Evolutionary conservation across 768 basidiomycete species (phyloP).

Genomic region (Tephrocybe sp.): DNA sequence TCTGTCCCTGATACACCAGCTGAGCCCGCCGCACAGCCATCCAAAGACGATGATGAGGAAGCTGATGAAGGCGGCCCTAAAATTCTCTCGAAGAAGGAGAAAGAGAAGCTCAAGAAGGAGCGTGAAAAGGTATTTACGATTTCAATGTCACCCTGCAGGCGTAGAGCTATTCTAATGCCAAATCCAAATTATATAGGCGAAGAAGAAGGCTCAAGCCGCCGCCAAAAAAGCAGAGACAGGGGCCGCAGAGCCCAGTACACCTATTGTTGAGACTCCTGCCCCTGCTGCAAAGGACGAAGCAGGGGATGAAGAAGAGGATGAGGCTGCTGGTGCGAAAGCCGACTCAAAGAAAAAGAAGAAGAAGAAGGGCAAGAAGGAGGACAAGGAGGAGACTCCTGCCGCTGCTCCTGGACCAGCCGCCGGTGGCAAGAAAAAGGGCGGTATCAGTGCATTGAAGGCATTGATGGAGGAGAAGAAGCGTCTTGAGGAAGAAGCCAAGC

Average conservation of each 20-base stretch:
- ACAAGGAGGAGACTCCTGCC: slow-evolving; percentile 46
- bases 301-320: slow-evolving; percentile 68
- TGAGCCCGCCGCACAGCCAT: slow-evolving; percentile 19
- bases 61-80: slow-evolving; percentile 58
- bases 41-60: slow-evolving; percentile 45
- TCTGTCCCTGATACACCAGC: slow-evolving; percentile 20
- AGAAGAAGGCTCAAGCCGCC: slow-evolving; percentile 92
- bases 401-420: slow-evolving; percentile 39
- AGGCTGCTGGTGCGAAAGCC: slow-evolving; percentile 46
- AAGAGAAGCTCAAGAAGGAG: slow-evolving; percentile 96
- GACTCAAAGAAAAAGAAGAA: slow-evolving; percentile 86
- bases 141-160: slow-evolving; percentile 1
- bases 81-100: slow-evolving; percentile 91
- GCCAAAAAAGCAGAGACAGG: slow-evolving; percentile 62
- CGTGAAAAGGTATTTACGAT: slow-evolving; percentile 72
- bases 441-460: slow-evolving; percentile 80
- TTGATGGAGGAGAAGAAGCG: slow-evolving; percentile 91
- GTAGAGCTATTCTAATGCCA: not conserved
- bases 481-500: slow-evolving; percentile 79
- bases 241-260: slow-evolving; percentile 25
- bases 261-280: slow-evolving; percentile 26
- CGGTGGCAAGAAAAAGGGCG: slow-evolving; percentile 68
- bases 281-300: slow-evolving; percentile 43
- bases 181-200: slow-evolving; percentile 53
- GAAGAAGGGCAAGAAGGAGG: slow-evolving; percentile 69